These are phyloP conservation scores for Penstemon barbatus DNA, from an alignment of 257 asterid genomes.

Conservation along the genomic window DNA sequence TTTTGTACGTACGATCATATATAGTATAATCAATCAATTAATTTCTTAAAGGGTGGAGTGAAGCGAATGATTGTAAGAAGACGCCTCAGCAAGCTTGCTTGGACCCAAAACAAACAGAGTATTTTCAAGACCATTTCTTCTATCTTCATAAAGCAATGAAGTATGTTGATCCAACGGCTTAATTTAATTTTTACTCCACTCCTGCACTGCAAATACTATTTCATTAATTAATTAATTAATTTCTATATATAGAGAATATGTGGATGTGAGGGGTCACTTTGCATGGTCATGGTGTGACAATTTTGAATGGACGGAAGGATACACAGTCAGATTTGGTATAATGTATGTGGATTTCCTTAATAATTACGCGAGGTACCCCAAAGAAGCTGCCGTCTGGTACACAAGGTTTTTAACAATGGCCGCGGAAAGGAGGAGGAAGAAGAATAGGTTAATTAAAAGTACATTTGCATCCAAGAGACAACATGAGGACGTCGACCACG, in stretches of 20 bases:
- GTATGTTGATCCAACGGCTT: constrained; percentile 29
- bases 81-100: constrained; percentile 18
- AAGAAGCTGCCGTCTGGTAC: constrained; percentile 40
- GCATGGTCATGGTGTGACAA: constrained; percentile 55
- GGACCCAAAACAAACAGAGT: constrained; percentile 28
- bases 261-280: constrained; percentile 50
- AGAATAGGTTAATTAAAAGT: neutral
- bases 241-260: constrained; percentile 24
- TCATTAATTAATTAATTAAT: neutral
- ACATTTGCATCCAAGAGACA: neutral
- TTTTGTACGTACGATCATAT: neutral
- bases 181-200: too few relatives aligned
- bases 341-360: constrained; percentile 32
- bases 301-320: constrained; percentile 45
- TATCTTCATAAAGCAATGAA: constrained; percentile 40
- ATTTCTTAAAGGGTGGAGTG: constrained; percentile 29
- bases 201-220: too few relatives aligned
- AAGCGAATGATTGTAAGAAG: constrained; percentile 21
- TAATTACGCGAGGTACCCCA: constrained; percentile 38
- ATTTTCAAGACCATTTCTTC: constrained; percentile 42
- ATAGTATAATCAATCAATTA: neutral
- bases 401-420: constrained; percentile 31
- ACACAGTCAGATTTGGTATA: constrained; percentile 41
- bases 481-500: neutral
- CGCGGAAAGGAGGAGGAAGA: too few relatives aligned